These are phyloP conservation scores for Rhododendron ovatum DNA, from an alignment of 148 eudicot species.

Conservation along the genomic window DNA sequence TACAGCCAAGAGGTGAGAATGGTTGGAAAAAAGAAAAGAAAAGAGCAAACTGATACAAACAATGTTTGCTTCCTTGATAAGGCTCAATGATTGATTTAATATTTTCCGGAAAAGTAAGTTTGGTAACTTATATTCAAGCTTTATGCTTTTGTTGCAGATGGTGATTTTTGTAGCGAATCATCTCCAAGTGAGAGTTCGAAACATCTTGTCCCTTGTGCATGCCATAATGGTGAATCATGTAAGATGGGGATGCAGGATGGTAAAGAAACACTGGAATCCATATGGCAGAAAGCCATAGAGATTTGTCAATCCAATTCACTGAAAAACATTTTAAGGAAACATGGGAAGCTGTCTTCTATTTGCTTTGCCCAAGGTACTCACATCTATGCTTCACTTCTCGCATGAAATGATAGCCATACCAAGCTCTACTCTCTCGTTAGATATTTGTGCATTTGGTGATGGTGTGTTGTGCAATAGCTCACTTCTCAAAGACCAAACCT, in stretches of 20 bases:
- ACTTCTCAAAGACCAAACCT: neutral
- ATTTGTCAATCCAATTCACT: constrained; percentile 64
- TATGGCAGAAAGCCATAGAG: constrained; percentile 72
- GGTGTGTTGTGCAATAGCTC: neutral
- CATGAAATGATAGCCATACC: neutral
- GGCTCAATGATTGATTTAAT: neutral
- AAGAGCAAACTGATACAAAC: neutral
- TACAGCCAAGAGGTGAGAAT: constrained; percentile 56
- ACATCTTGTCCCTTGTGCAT: constrained; percentile 49
- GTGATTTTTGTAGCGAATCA: constrained; percentile 72
- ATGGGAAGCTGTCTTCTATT: constrained; percentile 71
- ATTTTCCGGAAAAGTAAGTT: neutral
- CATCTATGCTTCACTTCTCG: neutral
- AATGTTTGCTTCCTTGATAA: constrained; percentile 1
- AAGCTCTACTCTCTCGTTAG: neutral
- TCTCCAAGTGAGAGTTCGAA: constrained; percentile 70
- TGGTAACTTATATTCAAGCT: neutral
- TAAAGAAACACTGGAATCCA: constrained; percentile 47
- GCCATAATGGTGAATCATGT: constrained; percentile 29
- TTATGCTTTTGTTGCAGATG: constrained; percentile 46
- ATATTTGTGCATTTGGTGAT: neutral
- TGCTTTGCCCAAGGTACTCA: constrained; percentile 60
- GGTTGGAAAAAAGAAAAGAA: neutral
- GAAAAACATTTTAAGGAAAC: constrained; percentile 56
- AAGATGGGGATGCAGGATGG: constrained; percentile 39